Conservation (phyloP, 225 moss, liverwort and hornwort genomes). For the Rhytidiadelphus loreus region DNA sequence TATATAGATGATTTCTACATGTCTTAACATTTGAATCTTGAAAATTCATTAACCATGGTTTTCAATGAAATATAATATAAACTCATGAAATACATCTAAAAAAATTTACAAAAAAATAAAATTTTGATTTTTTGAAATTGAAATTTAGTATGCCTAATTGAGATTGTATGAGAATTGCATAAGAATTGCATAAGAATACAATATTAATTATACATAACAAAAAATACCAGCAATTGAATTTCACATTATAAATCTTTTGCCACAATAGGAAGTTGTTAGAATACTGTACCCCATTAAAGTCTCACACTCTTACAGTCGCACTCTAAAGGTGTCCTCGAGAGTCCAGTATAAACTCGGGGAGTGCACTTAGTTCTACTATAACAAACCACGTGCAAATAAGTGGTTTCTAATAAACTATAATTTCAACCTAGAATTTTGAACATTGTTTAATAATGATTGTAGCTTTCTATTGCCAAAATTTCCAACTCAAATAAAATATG, state of each 20-base stretch:
- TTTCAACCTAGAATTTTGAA: no score
- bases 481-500: no score
- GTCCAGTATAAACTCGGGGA: no score
- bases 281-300: background rate
- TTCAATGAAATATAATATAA: background rate
- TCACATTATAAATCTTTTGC: background rate
- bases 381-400: no score
- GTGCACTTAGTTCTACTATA: no score
- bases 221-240: background rate
- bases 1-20: background rate
- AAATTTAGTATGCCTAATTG: background rate
- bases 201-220: background rate
- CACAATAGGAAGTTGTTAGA: background rate
- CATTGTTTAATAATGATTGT: no score
- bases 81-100: background rate
- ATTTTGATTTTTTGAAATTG: background rate
- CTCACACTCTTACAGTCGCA: rapidly evolving
- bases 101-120: background rate
- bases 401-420: no score
- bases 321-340: rapidly evolving
- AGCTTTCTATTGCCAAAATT: no score
- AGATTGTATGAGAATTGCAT: background rate
- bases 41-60: background rate
- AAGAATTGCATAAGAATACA: rapidly evolving
- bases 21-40: no score